Base-by-base conservation (phyloP, 768 basidiomycete species). In the Pholiota molesta region DNA sequence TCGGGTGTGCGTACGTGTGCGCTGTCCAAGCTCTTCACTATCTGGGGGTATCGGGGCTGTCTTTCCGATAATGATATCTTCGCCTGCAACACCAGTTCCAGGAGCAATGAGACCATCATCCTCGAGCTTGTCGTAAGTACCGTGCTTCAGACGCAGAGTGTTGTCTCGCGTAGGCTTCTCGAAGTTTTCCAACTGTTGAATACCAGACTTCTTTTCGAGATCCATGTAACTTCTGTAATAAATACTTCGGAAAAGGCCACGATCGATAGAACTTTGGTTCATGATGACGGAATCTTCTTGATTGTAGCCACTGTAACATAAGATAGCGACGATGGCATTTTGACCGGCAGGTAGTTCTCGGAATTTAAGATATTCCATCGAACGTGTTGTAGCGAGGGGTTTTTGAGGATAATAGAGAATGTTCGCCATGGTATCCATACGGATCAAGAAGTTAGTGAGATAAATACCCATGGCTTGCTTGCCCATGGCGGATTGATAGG, bases 241-340 rank as follows among this genome's bases (percentile, higher is more conserved):
- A 69, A 99, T 92, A 81, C 95, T 97, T 39, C 97, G 88, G 90
- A 99, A 99, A 31, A 99, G 83, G 62, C 97, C 97, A 61, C 97
- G 92, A 72, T 99, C 97, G 67, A 99, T 92, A 28, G 97, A 97
- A 68, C 92, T 95, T 77, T 99, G 97, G 74, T 99, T 99, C 97
- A 99, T 98, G 78, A 99, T 99, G 77, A 99, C 97, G 65, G 97
- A 99, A 84, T 99, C 97, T 86, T 99, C 97, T 78, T 99, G 97
- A 75, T 99, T 99, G 79, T 99, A 99, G 52, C 97, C 97, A 68
- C 95, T 98, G 78, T 99, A 99, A 72, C 96, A 98, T 59, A 99
- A 81, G 70, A 99, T 99, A 13, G 97, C 97, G 61, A 99, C 97
- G 65, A 98, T 94, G 52, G 97, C 97, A 71, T 99, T 99, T 77